These are phyloP conservation scores for Parastagonospora nodorum DNA, from an alignment of 2,329 filamentous ascomycete species.

Conservation along the genomic window DNA sequence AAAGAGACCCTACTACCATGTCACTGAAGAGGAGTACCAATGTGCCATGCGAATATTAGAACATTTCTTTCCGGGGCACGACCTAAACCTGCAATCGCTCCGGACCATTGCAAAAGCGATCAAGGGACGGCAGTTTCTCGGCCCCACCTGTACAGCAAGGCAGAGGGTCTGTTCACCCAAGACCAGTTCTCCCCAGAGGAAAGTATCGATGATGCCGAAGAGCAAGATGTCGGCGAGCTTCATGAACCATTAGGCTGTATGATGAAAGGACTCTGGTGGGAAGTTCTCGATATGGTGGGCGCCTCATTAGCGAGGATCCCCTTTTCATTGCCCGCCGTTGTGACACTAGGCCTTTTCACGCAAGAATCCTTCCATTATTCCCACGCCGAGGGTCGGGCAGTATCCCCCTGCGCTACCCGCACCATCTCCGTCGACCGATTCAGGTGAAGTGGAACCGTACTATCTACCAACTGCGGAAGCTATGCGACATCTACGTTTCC, in stretches of 20 bases:
- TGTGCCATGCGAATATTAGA: conserved; percentile 45
- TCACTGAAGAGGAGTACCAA: conserved; percentile 47
- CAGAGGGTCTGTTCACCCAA: conserved; percentile 27
- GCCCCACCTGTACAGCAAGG: conserved; percentile 29
- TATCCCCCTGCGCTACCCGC: conserved; percentile 37
- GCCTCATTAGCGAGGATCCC: conserved; percentile 44
- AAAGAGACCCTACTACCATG: conserved; percentile 47
- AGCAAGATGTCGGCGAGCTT: conserved; percentile 39
- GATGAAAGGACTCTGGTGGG: conserved; percentile 45
- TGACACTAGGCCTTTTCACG: conserved; percentile 30
- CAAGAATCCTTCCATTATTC: conserved; percentile 35
- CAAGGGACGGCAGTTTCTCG: conserved; percentile 33
- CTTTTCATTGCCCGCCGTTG: conserved; percentile 46
- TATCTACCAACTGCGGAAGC: conserved; percentile 38
- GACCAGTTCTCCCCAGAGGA: conserved; percentile 29
- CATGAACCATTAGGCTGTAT: conserved; percentile 45
- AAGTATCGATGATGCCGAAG: conserved; percentile 31
- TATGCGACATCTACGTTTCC: conserved; percentile 39
- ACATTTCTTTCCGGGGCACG: conserved; percentile 43
- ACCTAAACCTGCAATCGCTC: conserved; percentile 41
- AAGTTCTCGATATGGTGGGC: conserved; percentile 43
- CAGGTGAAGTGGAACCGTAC: conserved; percentile 21
- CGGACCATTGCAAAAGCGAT: conserved; percentile 41
- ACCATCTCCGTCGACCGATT: conserved; percentile 24
- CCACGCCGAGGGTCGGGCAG: conserved; percentile 32